These are phyloP conservation scores for Coemansia sp. DNA, from an alignment of 192 early-diverging fungal species.

Conservation along the genomic window DNA sequence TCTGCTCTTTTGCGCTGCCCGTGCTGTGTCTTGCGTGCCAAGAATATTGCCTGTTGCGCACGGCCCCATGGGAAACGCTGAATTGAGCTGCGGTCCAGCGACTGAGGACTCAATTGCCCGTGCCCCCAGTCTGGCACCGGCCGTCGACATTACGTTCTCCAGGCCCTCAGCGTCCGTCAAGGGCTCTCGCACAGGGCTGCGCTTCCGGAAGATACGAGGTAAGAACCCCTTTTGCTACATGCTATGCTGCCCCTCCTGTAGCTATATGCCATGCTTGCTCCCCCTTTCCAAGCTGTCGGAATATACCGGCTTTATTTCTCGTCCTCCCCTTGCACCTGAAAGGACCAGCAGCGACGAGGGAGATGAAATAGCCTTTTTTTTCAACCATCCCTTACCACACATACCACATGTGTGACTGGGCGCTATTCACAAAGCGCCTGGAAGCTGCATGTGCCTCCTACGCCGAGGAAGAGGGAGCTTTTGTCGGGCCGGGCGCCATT, in stretches of 20 bases:
- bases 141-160: slow-evolving; percentile 54
- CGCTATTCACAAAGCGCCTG: neutral
- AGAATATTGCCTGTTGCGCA: slow-evolving; percentile 3
- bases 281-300: neutral
- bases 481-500: neutral
- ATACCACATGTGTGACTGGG: slow-evolving; percentile 5
- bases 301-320: neutral
- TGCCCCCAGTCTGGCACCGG: slow-evolving; percentile 46
- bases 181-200: slow-evolving; percentile 29
- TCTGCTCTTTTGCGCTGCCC: slow-evolving; percentile 1
- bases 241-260: neutral
- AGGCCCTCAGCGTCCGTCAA: slow-evolving; percentile 43
- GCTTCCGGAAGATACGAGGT: slow-evolving; percentile 50
- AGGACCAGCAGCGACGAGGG: neutral
- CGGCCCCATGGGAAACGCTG: slow-evolving; percentile 27
- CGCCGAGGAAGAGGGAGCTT: neutral
- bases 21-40: neutral
- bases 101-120: slow-evolving; percentile 39
- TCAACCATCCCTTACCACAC: neutral
- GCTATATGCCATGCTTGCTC: neutral
- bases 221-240: slow-evolving; percentile 3
- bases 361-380: neutral
- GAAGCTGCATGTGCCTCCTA: slow-evolving; percentile 4
- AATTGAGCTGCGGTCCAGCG: slow-evolving; percentile 17
- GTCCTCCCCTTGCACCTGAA: neutral